Percentiles rank a stretch among this genome's conserved stretches.
These are phyloP conservation scores for Rhododendron griersonianum DNA, from an alignment of 148 eudicot genomes.

Conservation along the genomic window DNA sequence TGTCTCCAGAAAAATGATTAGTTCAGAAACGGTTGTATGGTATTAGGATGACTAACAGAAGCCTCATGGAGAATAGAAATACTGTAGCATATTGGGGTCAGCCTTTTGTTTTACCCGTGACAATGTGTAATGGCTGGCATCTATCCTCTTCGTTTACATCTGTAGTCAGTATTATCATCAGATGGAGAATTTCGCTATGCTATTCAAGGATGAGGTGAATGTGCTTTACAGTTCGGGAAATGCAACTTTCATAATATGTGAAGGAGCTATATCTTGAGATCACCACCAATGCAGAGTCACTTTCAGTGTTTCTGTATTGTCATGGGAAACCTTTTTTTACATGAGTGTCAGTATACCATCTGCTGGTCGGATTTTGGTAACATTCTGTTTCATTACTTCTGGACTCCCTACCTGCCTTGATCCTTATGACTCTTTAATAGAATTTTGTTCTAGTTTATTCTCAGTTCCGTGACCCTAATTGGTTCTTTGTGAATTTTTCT, in stretches of 20 bases:
- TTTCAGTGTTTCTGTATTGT: slow-evolving; percentile 1
- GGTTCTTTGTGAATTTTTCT: neutral
- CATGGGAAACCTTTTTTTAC: neutral
- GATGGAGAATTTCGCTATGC: neutral
- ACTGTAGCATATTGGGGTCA: neutral
- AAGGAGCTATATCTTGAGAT: neutral
- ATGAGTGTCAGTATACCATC: neutral
- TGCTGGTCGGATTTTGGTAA: neutral
- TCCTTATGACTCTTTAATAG: neutral
- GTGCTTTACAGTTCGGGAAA: neutral
- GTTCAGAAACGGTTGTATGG: neutral
- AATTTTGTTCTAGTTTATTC: neutral
- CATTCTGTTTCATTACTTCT: neutral
- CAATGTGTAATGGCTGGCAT: neutral
- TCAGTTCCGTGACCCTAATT: neutral
- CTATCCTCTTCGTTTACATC: neutral
- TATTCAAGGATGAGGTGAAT: neutral
- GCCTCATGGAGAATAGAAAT: neutral
- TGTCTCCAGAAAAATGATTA: neutral
- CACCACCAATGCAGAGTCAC: neutral
- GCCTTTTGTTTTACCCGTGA: neutral
- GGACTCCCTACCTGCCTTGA: neutral
- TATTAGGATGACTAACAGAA: slow-evolving; percentile 2
- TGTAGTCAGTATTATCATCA: neutral
- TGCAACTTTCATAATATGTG: neutral